Base-by-base conservation (phyloP, 495 filamentous ascomycete species). In the Aspergillus carlsbadensis region DNA sequence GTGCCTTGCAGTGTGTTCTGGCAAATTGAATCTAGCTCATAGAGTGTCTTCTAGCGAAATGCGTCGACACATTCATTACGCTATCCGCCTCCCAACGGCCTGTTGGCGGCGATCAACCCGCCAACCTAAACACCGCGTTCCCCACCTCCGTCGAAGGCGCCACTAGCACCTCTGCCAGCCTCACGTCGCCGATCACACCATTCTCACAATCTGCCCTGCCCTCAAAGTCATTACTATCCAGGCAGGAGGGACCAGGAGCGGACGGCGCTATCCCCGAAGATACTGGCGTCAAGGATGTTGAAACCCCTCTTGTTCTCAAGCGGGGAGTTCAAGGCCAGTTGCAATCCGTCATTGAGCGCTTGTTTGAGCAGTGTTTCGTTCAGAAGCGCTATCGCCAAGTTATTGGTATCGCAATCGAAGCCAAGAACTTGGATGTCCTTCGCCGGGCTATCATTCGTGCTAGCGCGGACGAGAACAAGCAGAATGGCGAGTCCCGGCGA, bases 351-450 rank as follows among this genome's bases (percentile, higher is more conserved):
- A 93, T 98, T 53, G 85, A 96, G 68, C 82, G 89, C 22, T 75
- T 99, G 44, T 98, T 99, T 60, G 90, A 96, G 72, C 88, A 83
- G 67, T 96, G 94, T 72, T 89, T 96, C 65, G 77, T 81, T 54
- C 85, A 91, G 62, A 91, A 87, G 54, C 85, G 91, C 47, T 99
- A 96, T 74, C 84, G 90, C 54, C 95, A 98, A 70, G 95, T 98
- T n/a, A 92, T 99, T 56, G 95, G 95, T 48, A 97, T 99, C 57
- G 94, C 95, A 11, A 87, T 99, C 35, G 95, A 99, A 66, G 95
- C 95, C 29, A 89, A 92, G 68, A 94, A 91, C 63, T 80, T 98
- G 33, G 89, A 95, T 50, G 88, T 97, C 21, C 85, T 99, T 22
- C 88, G 90, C 40, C 82, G 86, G 57, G 87, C 91, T 36, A 97